Evolutionary conservation across 768 basidiomycete genomes (phyloP).

Genomic region (Phallus indusiatus): DNA sequence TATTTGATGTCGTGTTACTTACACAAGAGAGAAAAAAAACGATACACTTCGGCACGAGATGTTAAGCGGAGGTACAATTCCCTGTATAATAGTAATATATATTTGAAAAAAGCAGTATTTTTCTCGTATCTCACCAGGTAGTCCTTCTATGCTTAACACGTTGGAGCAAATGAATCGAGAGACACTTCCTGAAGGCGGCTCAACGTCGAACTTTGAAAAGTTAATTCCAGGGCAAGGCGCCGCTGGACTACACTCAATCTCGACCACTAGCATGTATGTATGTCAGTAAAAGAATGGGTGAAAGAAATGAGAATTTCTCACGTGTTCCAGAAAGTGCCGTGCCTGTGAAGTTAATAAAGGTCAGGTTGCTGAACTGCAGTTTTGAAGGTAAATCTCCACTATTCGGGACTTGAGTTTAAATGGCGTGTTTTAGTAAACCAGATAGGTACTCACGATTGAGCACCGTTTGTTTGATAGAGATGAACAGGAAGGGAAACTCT

Average conservation of each 20-base stretch:
- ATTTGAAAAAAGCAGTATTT: neutral
- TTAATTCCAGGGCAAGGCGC: conserved; percentile 36
- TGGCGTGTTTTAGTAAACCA: neutral
- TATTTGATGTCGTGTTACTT: neutral
- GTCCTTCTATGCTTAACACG: conserved; percentile 25
- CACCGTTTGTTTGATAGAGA: conserved; percentile 44
- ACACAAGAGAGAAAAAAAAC: neutral
- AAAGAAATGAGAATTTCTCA: conserved; percentile 15
- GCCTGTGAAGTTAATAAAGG: conserved; percentile 39
- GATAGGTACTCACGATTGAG: conserved; percentile 27
- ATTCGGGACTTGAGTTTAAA: neutral
- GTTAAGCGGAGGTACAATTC: neutral
- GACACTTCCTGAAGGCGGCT: conserved; percentile 26
- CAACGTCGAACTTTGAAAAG: conserved; percentile 33
- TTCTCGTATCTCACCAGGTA: conserved; percentile 16
- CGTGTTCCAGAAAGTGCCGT: conserved; percentile 33
- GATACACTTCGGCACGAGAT: neutral
- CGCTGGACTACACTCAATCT: conserved; percentile 41
- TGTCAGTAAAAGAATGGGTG: neutral
- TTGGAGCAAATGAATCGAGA: conserved; percentile 39
- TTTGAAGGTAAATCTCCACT: conserved; percentile 43
- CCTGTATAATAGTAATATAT: neutral
- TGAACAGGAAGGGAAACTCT: conserved; percentile 37
- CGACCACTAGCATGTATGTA: conserved; percentile 30
- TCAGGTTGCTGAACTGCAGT: conserved; percentile 37